Percentiles rank a stretch among this genome's conserved stretches.
These are phyloP conservation scores for Acacia melanoxylon DNA, from an alignment of 306 rosid genomes.

Conservation along the genomic window DNA sequence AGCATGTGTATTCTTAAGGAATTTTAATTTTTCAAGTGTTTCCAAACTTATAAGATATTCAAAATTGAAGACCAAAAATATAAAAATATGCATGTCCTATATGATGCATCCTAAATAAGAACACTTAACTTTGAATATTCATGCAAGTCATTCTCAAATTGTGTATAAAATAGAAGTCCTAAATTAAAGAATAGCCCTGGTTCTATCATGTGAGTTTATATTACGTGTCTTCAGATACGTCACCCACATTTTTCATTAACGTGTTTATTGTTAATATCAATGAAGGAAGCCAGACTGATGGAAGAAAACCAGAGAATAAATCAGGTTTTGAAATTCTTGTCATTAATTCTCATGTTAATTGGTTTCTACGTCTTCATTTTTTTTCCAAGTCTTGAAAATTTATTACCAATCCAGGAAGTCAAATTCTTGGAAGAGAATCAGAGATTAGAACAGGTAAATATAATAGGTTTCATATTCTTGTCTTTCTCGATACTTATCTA, in stretches of 20 bases:
- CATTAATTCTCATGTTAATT: not conserved
- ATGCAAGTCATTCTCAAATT: not conserved
- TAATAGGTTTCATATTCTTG: not conserved
- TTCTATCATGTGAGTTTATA: too few species aligned
- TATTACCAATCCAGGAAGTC: not conserved
- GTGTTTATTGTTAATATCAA: not conserved
- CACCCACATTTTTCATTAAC: not conserved
- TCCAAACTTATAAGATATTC: not conserved
- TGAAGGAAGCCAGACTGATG: slow-evolving; percentile 36
- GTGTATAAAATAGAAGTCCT: too few species aligned
- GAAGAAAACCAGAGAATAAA: slow-evolving; percentile 38
- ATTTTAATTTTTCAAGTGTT: not conserved
- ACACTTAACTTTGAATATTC: not conserved
- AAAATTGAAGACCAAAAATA: not conserved
- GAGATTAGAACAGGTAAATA: not conserved
- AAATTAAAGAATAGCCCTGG: too few species aligned
- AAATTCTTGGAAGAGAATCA: not conserved
- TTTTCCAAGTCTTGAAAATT: not conserved
- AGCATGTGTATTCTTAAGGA: not conserved
- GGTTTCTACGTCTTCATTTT: not conserved
- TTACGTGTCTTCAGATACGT: too few species aligned
- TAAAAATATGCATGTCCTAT: not conserved
- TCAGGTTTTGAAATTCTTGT: slow-evolving; percentile 19
- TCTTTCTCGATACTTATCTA: not conserved
- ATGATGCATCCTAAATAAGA: too few species aligned